Evolutionary conservation across 2,329 filamentous ascomycete species (phyloP).

Genomic region (Apiospora malaysiana): DNA sequence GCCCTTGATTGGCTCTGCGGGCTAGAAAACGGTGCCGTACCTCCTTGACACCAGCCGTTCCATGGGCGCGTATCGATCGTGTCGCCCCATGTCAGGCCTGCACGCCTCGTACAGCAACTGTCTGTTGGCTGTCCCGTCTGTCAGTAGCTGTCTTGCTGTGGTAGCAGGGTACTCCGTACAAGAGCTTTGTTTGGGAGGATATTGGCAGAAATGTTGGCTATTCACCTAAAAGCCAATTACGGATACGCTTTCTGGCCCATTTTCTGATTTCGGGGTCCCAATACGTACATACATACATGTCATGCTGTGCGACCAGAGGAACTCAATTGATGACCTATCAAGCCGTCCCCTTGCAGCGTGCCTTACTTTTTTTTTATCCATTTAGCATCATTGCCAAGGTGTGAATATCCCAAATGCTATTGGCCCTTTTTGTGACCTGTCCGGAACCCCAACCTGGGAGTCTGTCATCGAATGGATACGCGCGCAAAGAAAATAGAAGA

Average conservation of each 20-base stretch:
- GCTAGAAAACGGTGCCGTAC: constrained; percentile 36
- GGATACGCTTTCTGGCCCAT: background rate
- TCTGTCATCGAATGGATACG: constrained; percentile 11
- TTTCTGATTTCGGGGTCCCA: background rate
- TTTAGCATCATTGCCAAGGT: constrained; percentile 13
- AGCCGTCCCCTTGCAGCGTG: constrained; percentile 4
- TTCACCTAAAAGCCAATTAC: background rate
- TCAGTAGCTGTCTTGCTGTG: too few species aligned
- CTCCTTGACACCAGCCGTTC: constrained; percentile 43
- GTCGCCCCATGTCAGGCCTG: constrained; percentile 9
- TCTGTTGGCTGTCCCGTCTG: background rate
- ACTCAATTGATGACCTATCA: constrained; percentile 1
- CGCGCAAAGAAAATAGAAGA: constrained; percentile 2
- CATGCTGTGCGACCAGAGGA: background rate
- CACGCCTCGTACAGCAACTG: constrained; percentile 19
- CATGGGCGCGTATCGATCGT: constrained; percentile 48
- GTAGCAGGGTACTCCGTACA: background rate
- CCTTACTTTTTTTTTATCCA: constrained; percentile 1
- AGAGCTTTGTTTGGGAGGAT: constrained; percentile 3
- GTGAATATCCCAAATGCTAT: background rate
- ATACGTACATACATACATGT: too few species aligned
- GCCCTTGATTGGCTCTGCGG: constrained; percentile 45
- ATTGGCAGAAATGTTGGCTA: background rate
- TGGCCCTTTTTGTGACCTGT: constrained; percentile 6
- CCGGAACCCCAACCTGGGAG: background rate